These are phyloP conservation scores for Fraxinus sp. DNA, from an alignment of 305 asterid species.

Conservation along the genomic window DNA sequence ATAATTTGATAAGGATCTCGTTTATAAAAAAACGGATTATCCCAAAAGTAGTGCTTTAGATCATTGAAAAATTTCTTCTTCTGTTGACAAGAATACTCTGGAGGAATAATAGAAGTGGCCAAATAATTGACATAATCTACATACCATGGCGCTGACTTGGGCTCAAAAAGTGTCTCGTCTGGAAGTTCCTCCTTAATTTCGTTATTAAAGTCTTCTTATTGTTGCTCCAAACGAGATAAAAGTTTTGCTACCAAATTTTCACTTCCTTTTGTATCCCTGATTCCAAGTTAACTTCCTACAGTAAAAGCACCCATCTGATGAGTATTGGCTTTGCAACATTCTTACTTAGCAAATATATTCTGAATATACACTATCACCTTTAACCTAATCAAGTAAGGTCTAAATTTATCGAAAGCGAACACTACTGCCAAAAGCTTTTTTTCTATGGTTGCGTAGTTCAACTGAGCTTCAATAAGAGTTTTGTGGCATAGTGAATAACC, in stretches of 20 bases:
- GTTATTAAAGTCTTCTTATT: neutral
- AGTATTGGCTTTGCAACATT: neutral
- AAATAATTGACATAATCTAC: too few relatives aligned
- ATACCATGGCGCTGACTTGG: neutral
- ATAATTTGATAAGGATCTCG: too few relatives aligned
- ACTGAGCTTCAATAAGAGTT: neutral
- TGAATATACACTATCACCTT: too few relatives aligned
- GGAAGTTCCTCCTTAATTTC: neutral
- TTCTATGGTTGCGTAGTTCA: neutral
- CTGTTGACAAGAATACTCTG: neutral
- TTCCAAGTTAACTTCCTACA: neutral
- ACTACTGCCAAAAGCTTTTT: neutral
- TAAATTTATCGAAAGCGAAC: neutral
- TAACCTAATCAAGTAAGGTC: neutral
- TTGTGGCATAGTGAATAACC: too few relatives aligned
- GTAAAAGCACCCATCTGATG: neutral
- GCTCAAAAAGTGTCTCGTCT: neutral
- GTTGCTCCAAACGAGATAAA: neutral
- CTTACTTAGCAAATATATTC: too few relatives aligned
- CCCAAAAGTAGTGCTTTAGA: neutral
- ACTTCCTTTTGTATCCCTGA: neutral
- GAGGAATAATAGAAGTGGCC: neutral
- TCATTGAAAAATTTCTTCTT: neutral
- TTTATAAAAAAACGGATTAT: too few relatives aligned
- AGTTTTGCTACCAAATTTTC: neutral